Conservation (phyloP, 768 basidiomycete genomes). For the Mrakia frigida region DNA sequence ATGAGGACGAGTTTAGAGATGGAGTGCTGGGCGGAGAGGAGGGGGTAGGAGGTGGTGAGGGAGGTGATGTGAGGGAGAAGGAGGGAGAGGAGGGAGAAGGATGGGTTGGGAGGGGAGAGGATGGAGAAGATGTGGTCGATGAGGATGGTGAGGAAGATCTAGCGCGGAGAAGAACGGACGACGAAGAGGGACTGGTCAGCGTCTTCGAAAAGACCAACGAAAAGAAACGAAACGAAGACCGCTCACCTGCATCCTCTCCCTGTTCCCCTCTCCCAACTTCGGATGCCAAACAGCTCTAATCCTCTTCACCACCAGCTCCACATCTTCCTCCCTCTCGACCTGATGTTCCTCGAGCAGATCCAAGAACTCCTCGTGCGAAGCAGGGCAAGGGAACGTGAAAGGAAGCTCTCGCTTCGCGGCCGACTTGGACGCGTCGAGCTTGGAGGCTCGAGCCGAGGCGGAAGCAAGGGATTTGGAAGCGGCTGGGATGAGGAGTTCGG, state of each 20-base stretch:
- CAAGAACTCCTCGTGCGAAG: slow-evolving; percentile 81
- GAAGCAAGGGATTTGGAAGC: slow-evolving; percentile 32
- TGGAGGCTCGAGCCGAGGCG: slow-evolving; percentile 32
- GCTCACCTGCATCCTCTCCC: slow-evolving; percentile 78
- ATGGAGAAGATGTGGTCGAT: slow-evolving; percentile 82
- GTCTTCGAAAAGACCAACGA: neutral
- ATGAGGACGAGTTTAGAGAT: slow-evolving; percentile 76
- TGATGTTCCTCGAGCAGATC: slow-evolving; percentile 66
- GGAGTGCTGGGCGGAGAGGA: slow-evolving; percentile 70
- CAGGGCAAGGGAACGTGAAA: slow-evolving; percentile 85
- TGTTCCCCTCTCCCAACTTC: slow-evolving; percentile 85
- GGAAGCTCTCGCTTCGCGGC: slow-evolving; percentile 61
- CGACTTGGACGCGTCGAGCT: slow-evolving; percentile 35
- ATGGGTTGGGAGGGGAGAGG: slow-evolving; percentile 59
- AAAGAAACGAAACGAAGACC: neutral
- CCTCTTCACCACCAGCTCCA: slow-evolving; percentile 77
- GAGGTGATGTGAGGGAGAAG: slow-evolving; percentile 73
- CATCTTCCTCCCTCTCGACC: slow-evolving; percentile 53
- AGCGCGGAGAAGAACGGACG: slow-evolving; percentile 13
- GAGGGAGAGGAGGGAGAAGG: slow-evolving; percentile 56
- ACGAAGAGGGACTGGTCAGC: too few species aligned
- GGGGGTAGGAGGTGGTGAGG: slow-evolving; percentile 73
- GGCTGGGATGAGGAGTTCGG: slow-evolving; percentile 25
- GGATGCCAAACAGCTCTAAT: slow-evolving; percentile 88
- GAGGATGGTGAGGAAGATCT: slow-evolving; percentile 71